Evolutionary conservation across 139 green algal genomes (phyloP), one percentile per base, ranked within the genome.

Genomic region (Deuterostichococcus epilithicus): DNA sequence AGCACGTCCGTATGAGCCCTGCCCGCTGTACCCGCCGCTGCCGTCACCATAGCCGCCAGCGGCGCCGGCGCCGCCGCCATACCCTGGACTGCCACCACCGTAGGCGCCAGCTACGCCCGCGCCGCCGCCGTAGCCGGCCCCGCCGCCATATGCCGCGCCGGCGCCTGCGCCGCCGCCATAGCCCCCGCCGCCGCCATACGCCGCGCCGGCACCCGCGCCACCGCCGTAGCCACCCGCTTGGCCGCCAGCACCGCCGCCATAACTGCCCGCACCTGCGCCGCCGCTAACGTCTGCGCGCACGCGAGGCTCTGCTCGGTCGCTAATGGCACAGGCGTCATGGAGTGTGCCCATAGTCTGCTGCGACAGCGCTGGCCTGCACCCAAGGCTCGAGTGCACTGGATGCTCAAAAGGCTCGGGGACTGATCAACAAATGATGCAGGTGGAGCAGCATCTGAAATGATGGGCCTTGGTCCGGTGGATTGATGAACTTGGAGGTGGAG

Each of bases 41-140:
- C 45, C 65, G 32, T 35, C 34, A 0, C 75, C 66, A 38, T 42
- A 42, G 13, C 28, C 63, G 25, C 63, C 63, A 34, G 37, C 36
- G 0, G 60, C 42, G 3, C 18, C 52, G 5, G 52, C 52, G 28
- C 28, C 28, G 28, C 76, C 44, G 18, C 74, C 75, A n/a, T 73
- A 75, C 4, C 44, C 70, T 33, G 72, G 33, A 33, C 66, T 28
- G 26, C 73, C 66, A 32, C 73, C 66, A 32, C 73, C 76, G 3
- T 68, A 66, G 28, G 39, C 66, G 22, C 67, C 34, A 0, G 36
- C 76, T 30, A 70, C 74, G 65, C 70, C 71, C 18, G 30, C 15
- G 58, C 63, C 75, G 33, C 20, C 67, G 37, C 72, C 58, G 37
- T 60, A 63, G 72, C 80, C 74, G 42, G 34, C 66, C 45, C 13